Percentiles rank a stretch among this genome's conserved stretches.
These are phyloP conservation scores for Leccinum boreale DNA, from an alignment of 768 basidiomycete species.

Conservation along the genomic window DNA sequence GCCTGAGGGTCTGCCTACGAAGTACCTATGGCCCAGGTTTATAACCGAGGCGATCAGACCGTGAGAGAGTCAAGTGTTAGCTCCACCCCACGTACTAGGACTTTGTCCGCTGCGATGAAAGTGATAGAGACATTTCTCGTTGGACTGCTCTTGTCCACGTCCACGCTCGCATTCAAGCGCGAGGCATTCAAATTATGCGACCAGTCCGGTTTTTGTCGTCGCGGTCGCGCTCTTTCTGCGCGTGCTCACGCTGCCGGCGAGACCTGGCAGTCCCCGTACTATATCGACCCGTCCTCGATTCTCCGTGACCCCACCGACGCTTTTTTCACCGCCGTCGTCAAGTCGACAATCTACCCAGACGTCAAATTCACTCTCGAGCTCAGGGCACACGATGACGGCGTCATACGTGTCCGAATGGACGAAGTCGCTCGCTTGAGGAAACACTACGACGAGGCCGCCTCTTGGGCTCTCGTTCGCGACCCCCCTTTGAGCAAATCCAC, in stretches of 20 bases:
- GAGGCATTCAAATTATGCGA: conserved; percentile 93
- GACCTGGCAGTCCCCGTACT: conserved; percentile 86
- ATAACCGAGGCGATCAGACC: too few species aligned
- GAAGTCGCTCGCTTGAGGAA: conserved; percentile 75
- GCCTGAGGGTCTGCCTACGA: too few species aligned
- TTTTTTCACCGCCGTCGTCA: conserved; percentile 70
- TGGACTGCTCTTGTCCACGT: conserved; percentile 29
- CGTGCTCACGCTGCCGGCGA: conserved; percentile 58
- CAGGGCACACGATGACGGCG: conserved; percentile 82
- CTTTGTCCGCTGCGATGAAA: neutral
- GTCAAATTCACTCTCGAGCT: conserved; percentile 81
- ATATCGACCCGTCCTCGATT: conserved; percentile 58
- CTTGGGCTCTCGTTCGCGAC: conserved; percentile 80
- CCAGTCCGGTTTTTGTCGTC: conserved; percentile 94
- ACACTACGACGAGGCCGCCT: conserved; percentile 88
- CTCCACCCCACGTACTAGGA: neutral
- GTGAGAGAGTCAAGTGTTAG: too few species aligned
- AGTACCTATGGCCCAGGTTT: too few species aligned
- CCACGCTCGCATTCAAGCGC: conserved; percentile 59
- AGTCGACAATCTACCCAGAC: conserved; percentile 78
- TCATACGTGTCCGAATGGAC: conserved; percentile 91
- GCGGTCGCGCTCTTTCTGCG: conserved; percentile 78
- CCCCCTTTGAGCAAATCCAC: conserved; percentile 52
- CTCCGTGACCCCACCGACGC: conserved; percentile 49
- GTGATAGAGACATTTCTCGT: conserved; percentile 25